Conservation (phyloP, 805 yeast genomes). For the Nakazawaea ernobii region DNA sequence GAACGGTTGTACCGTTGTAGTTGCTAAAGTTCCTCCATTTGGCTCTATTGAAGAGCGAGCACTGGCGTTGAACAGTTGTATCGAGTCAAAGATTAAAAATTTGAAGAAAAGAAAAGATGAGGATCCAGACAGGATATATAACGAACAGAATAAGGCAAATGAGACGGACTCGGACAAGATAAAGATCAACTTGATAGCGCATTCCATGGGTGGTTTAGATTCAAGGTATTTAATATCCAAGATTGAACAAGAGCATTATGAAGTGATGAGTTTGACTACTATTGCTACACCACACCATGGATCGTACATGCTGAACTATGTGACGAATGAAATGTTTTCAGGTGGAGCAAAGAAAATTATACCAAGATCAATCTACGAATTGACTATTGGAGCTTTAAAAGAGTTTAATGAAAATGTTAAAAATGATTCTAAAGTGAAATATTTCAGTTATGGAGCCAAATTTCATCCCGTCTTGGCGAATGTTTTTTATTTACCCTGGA, state of each 20-base stretch:
- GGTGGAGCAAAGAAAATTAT: conserved; percentile 16
- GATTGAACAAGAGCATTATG: conserved; percentile 39
- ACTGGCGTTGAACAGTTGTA: conserved; percentile 41
- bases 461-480: conserved; percentile 59
- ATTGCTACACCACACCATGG: conserved; percentile 88
- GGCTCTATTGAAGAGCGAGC: conserved; percentile 74
- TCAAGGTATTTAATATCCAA: conserved; percentile 67
- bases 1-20: conserved; percentile 63
- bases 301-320: conserved; percentile 72
- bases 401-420: conserved; percentile 46
- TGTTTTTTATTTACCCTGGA: conserved; percentile 61
- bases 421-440: conserved; percentile 58
- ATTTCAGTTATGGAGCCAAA: conserved; percentile 80
- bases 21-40: conserved; percentile 79
- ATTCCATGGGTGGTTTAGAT: conserved; percentile 94
- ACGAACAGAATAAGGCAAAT: conserved; percentile 11
- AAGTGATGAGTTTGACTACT: conserved; percentile 74
- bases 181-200: conserved; percentile 73
- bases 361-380: conserved; percentile 45
- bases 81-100: conserved; percentile 22
- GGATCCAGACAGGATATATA: conserved; percentile 16
- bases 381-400: conserved; percentile 51
- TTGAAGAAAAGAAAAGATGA: conserved; percentile 18
- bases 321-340: conserved; percentile 29
- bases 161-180: conserved; percentile 24